These are phyloP conservation scores for Heteromeles arbutifolia DNA, from an alignment of 306 rosid genomes.

Conservation along the genomic window DNA sequence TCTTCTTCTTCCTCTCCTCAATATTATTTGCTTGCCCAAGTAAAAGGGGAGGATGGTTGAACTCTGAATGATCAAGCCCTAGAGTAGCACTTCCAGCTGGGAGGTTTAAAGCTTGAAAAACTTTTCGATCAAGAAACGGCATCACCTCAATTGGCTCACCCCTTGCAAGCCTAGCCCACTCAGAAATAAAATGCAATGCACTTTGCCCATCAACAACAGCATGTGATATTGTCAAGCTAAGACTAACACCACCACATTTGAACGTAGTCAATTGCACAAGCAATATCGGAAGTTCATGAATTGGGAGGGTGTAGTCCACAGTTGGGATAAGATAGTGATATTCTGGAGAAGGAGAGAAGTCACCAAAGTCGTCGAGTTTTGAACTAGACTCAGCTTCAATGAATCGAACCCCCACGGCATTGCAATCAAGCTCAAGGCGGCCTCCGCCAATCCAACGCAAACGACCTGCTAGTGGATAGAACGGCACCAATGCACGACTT, in stretches of 20 bases:
- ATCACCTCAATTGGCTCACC: conserved; percentile 26
- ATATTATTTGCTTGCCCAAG: not conserved
- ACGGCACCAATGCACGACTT: conserved; percentile 39
- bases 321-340: conserved; percentile 19
- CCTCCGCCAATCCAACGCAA: conserved; percentile 31
- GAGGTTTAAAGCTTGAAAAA: conserved; percentile 10
- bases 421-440: conserved; percentile 54
- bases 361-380: conserved; percentile 24
- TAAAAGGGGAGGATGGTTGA: conserved; percentile 17
- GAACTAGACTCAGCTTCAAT: conserved; percentile 38
- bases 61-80: conserved; percentile 2
- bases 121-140: conserved; percentile 36
- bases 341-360: conserved; percentile 24
- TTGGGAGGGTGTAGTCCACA: conserved; percentile 35
- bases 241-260: conserved; percentile 44
- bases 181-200: conserved; percentile 31
- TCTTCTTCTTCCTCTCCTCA: conserved; percentile 42
- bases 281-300: conserved; percentile 39
- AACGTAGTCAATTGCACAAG: conserved; percentile 44
- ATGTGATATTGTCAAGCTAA: conserved; percentile 31
- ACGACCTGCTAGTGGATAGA: conserved; percentile 62
- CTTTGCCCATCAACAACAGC: conserved; percentile 48
- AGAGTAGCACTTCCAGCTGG: not conserved
- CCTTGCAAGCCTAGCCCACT: conserved; percentile 47
- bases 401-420: conserved; percentile 36